Evolutionary conservation across 73 alveolate genomes (phyloP), one percentile per base, ranked within the genome.

Genomic region (Symbiodinium natans): DNA sequence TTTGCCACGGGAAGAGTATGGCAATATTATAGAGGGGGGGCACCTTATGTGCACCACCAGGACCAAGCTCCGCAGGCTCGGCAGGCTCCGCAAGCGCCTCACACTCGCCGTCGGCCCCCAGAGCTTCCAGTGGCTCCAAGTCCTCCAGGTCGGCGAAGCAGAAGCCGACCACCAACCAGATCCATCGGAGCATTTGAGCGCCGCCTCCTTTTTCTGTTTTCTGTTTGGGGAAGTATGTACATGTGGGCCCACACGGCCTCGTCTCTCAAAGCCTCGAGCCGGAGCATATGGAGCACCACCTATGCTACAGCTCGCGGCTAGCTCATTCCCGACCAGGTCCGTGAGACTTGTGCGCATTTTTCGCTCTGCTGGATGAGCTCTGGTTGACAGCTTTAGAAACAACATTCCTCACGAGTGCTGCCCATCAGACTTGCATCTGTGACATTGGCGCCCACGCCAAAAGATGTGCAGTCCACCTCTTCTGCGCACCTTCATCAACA

Each of bases 341-440:
- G n/a, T n/a, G n/a, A n/a, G n/a, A n/a, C n/a, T n/a, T n/a, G n/a
- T n/a, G n/a, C n/a, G n/a, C n/a, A n/a, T n/a, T n/a, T n/a, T n/a
- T n/a, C n/a, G n/a, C n/a, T n/a, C n/a, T n/a, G n/a, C n/a, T n/a
- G n/a, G n/a, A n/a, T n/a, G n/a, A n/a, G n/a, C n/a, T n/a, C n/a
- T n/a, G n/a, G n/a, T n/a, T n/a, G n/a, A n/a, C n/a, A n/a, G n/a
- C 59, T 46, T 46, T 39, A 88, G 74, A 82, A 88, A 86, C 95
- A 88, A 86, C 95, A 88, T 41, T 88, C 95, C 17, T 88, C 95
- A 15, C 52, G 63, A 27, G 95, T 88, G 95, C 95, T 88, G 36
- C 95, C 95, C 21, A 88, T 42, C 41, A 59, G 86, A 46, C 34
- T 48, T 34, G 41, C 84, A 29, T 74, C 95, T 13, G 95, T 88